A percentile compares a stretch with the other conserved stretches of the same genome.
Conservation (phyloP, 1,284 basidiomycete genomes). For the Bondarzewia mesenterica region DNA sequence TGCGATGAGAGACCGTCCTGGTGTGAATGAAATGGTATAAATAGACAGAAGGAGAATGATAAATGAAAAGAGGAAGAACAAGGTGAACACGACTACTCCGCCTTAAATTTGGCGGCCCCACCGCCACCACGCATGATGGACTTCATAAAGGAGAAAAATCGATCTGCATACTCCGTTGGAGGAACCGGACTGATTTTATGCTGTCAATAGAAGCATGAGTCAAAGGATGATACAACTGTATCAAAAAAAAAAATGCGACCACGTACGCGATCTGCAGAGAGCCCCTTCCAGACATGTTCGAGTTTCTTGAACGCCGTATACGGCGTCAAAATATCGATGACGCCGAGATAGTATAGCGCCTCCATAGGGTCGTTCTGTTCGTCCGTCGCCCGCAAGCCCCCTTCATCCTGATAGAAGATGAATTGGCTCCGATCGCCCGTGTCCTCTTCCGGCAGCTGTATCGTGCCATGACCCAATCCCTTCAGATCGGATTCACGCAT, state of each 20-base stretch:
- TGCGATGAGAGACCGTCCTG: slow-evolving; percentile 1
- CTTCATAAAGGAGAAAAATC: slow-evolving; percentile 85
- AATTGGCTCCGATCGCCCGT: slow-evolving; percentile 77
- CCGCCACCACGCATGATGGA: slow-evolving; percentile 82
- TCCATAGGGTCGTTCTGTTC: slow-evolving; percentile 71
- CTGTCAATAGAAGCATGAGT: slow-evolving; percentile 30
- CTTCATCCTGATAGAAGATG: slow-evolving; percentile 96
- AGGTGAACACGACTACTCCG: slow-evolving; percentile 22
- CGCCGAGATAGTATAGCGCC: slow-evolving; percentile 88
- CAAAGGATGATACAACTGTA: slow-evolving; percentile 7
- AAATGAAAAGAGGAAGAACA: not conserved
- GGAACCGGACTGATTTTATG: slow-evolving; percentile 92
- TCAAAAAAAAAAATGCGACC: slow-evolving; percentile 3
- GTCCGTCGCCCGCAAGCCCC: slow-evolving; percentile 86
- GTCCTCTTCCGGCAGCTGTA: slow-evolving; percentile 64
- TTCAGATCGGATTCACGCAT: slow-evolving; percentile 82
- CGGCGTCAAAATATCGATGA: slow-evolving; percentile 93
- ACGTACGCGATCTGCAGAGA: slow-evolving; percentile 80
- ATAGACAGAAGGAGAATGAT: not conserved
- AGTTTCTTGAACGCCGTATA: slow-evolving; percentile 75
- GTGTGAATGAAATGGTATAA: not conserved
- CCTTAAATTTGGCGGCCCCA: slow-evolving; percentile 55
- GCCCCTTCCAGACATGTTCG: slow-evolving; percentile 90
- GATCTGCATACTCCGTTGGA: slow-evolving; percentile 75
- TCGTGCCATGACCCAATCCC: slow-evolving; percentile 48